Evolutionary conservation across 371 early-diverging fungal genomes (phyloP).

Genomic region (Mortierella sp.): DNA sequence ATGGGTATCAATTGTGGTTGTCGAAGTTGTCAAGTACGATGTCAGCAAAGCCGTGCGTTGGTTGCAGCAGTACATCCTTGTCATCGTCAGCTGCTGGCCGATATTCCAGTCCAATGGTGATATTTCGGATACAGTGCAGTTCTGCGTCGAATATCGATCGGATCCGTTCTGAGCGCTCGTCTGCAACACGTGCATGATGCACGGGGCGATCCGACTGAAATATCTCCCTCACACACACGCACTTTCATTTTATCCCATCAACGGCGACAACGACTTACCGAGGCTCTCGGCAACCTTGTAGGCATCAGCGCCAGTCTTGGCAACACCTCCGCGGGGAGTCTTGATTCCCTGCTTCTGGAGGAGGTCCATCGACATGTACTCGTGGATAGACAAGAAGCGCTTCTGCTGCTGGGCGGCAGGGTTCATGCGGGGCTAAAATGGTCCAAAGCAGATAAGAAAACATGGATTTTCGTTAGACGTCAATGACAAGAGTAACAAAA

Average conservation of each 20-base stretch:
- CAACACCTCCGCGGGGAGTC: slow-evolving; percentile 91
- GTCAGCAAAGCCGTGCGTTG: no score
- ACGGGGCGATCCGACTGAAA: background rate
- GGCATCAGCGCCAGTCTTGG: slow-evolving; percentile 91
- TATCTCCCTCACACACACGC: background rate
- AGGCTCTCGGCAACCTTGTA: slow-evolving; percentile 86
- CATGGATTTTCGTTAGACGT: background rate
- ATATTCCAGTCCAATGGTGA: no score
- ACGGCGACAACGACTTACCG: slow-evolving; percentile 61
- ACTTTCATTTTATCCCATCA: background rate
- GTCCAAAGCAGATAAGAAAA: background rate
- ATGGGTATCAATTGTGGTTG: no score
- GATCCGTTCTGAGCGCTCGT: background rate
- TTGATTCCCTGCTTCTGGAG: slow-evolving; percentile 93
- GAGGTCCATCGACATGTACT: slow-evolving; percentile 94
- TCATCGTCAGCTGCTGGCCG: no score
- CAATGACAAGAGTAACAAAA: background rate
- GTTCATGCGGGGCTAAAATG: slow-evolving; percentile 60
- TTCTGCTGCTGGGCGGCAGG: slow-evolving; percentile 74
- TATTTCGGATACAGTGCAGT: no score
- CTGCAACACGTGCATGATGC: slow-evolving; percentile 7
- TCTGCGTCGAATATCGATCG: no score
- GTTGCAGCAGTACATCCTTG: no score
- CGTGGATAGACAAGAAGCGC: slow-evolving; percentile 97
- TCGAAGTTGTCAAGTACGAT: no score